A percentile compares a stretch with the other conserved stretches of the same genome.
Evolutionary conservation across 805 yeast species (phyloP).

Genomic region (Brettanomyces naardenensis): DNA sequence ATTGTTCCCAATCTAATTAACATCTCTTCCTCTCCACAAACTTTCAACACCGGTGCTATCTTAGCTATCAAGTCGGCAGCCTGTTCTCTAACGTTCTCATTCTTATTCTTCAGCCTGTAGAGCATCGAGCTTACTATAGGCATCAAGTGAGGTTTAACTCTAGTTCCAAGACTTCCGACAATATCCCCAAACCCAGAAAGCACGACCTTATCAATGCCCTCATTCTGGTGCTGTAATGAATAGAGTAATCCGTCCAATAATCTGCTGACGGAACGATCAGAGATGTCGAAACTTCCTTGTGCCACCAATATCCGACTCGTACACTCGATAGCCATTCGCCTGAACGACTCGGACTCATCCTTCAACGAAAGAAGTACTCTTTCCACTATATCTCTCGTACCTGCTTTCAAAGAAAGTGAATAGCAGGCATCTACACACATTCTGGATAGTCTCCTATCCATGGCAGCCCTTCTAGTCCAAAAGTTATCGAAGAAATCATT

Average conservation of each 20-base stretch:
- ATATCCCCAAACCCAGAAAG: constrained; percentile 60
- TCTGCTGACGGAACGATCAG: constrained; percentile 49
- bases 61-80: constrained; percentile 70
- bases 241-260: constrained; percentile 73
- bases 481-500: constrained; percentile 60
- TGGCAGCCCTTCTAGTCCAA: constrained; percentile 79
- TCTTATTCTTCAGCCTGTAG: constrained; percentile 63
- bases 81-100: constrained; percentile 69
- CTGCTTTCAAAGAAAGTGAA: constrained; percentile 58
- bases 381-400: constrained; percentile 53
- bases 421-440: constrained; percentile 69
- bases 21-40: constrained; percentile 56
- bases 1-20: constrained; percentile 65
- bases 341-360: constrained; percentile 75
- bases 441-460: constrained; percentile 49
- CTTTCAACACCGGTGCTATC: constrained; percentile 57
- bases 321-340: constrained; percentile 74
- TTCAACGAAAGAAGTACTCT: constrained; percentile 51
- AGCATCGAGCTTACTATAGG: constrained; percentile 66
- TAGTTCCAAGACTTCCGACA: constrained; percentile 48
- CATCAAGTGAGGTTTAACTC: constrained; percentile 65
- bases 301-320: constrained; percentile 44
- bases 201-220: constrained; percentile 40
- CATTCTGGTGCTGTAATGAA: constrained; percentile 74
- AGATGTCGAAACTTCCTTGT: constrained; percentile 52